Base-by-base conservation (phyloP, 163 green algal genomes). In the Coccomyxa subellipsoidea region DNA sequence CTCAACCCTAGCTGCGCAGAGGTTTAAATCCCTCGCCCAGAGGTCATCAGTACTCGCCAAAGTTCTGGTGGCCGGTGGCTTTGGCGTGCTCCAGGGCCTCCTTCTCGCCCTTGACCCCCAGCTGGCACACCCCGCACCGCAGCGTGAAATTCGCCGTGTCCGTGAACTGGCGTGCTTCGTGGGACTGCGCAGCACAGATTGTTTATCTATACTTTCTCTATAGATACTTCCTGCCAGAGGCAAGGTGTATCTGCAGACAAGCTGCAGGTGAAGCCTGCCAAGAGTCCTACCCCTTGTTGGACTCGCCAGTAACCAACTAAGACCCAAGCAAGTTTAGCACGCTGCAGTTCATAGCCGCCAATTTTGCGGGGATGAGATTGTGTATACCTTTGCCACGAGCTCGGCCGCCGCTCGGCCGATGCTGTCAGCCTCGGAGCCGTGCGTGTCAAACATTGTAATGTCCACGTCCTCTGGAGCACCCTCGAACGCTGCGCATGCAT, bases 111-210 rank as follows among this genome's bases (percentile, higher is more conserved):
- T 35, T 39, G 18, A 96, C 59, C 40, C 93, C 89, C 29, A 92
- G 82, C 69, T 95, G 87, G 86, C 96, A 99, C 7, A 95, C 88
- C 0, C 88, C 90, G 87, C 96, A 99, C 37, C 96, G 89, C 77
- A 99, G 90, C 12, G 94, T 96, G 87, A 99, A 99, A 84, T 93
- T 96, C 29, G 91, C 87, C 9, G 87, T 95, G 88, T 98, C 92
- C 38, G 92, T 98, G 88, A 97, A 99, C 80, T 92, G 86, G 21
- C 90, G 86, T 1, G 91, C 90, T 0, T 84, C 69, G 69, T 98
- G 89, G 35, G 83, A 83, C 27, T 90, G 88, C n/a, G 78, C 37
- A 59, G 9, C 2, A 4, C 76, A 80, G 15, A 9, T 38, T 37
- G 4, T n/a, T 7, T 47, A 32, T 38, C 31, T 12, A 15, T 12